These are phyloP conservation scores for Trichoderma virens DNA, from an alignment of 495 filamentous ascomycete species.

Conservation along the genomic window DNA sequence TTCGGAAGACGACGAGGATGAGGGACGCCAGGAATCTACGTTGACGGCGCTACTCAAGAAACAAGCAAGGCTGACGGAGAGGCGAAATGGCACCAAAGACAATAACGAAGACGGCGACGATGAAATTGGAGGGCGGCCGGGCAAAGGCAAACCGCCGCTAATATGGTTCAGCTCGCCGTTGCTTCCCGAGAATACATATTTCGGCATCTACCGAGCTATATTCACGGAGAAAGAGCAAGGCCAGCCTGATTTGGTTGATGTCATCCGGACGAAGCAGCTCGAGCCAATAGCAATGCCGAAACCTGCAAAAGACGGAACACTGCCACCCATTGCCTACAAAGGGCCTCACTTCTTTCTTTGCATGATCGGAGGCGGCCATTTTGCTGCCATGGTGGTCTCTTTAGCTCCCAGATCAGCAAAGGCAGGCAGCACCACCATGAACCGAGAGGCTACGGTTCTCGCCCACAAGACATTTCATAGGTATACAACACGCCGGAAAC, in stretches of 20 bases:
- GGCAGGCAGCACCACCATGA: constrained; percentile 48
- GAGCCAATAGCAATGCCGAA: constrained; percentile 51
- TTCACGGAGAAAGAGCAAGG: constrained; percentile 65
- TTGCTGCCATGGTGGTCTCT: constrained; percentile 91
- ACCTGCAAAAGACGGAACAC: constrained; percentile 39
- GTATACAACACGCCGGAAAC: constrained; percentile 92
- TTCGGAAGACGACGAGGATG: constrained; percentile 44
- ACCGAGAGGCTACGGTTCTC: constrained; percentile 74
- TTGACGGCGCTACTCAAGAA: constrained; percentile 70
- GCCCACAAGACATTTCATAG: constrained; percentile 97
- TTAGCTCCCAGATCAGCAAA: constrained; percentile 73
- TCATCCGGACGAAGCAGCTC: constrained; percentile 67
- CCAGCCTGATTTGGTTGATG: constrained; percentile 57
- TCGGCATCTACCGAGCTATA: constrained; percentile 79
- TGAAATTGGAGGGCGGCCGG: constrained; percentile 32
- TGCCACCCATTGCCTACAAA: constrained; percentile 41
- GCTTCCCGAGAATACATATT: constrained; percentile 67
- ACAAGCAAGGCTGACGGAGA: constrained; percentile 62
- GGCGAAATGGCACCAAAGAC: constrained; percentile 18
- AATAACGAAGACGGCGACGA: constrained; percentile 39
- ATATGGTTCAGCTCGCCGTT: constrained; percentile 76
- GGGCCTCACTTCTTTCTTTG: constrained; percentile 86
- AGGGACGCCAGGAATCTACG: constrained; percentile 48
- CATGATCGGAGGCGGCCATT: constrained; percentile 98
- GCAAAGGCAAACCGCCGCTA: constrained; percentile 62